Evolutionary conservation across 345 rosid species (phyloP).

Genomic region (Rubroshorea leprosula): DNA sequence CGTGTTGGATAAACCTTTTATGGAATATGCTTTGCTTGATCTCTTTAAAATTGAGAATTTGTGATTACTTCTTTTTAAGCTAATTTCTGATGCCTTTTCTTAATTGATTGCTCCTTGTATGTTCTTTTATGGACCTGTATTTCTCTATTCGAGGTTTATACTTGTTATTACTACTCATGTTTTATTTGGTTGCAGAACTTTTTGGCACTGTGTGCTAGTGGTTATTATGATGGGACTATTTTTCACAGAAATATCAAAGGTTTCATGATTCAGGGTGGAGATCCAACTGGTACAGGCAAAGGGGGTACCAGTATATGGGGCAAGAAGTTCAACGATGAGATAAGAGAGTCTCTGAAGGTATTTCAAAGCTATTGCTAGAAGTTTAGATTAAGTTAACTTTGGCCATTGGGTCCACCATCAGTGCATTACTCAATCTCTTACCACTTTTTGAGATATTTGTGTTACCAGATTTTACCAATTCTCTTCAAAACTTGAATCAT

Average conservation of each 20-base stretch:
- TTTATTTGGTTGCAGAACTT: conserved; percentile 56
- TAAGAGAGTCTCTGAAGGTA: conserved; percentile 97
- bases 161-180: conserved; percentile 1
- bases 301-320: conserved; percentile 99
- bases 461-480: neutral
- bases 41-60: neutral
- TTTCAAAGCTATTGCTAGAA: neutral
- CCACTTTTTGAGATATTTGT: neutral
- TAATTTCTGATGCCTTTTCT: neutral
- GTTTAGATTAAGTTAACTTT: neutral
- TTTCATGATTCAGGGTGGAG: conserved; percentile 99
- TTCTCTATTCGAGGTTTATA: neutral
- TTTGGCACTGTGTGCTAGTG: conserved; percentile 91
- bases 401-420: neutral
- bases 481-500: neutral
- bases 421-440: neutral
- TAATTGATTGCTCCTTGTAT: neutral
- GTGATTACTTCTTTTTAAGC: neutral
- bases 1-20: neutral
- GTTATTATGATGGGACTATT: conserved; percentile 82
- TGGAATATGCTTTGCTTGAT: neutral
- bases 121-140: neutral
- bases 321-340: conserved; percentile 96
- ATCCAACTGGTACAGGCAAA: conserved; percentile 92
- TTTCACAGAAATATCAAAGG: conserved; percentile 94